phyloP scores from a whole-genome alignment of 179 eudicot genomes.

The Silene vulgaris region DNA sequence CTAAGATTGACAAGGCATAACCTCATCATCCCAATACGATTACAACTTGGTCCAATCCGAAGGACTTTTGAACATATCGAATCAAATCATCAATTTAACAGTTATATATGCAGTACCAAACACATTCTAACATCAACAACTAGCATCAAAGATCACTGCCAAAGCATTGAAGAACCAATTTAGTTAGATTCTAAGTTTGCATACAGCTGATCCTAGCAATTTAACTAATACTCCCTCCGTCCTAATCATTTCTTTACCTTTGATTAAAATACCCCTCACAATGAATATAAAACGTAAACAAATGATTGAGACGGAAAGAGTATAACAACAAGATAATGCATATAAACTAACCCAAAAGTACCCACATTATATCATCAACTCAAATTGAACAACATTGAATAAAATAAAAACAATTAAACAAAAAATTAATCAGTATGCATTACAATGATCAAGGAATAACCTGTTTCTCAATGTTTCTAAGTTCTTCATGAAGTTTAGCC shows the following conservation, averaged over 20 bases:
- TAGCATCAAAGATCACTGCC: not conserved
- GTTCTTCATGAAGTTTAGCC: slow-evolving; percentile 85
- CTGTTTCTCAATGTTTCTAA: slow-evolving; percentile 85
- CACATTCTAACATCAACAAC: slow-evolving; percentile 8
- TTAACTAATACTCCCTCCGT: not conserved
- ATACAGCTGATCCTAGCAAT: not conserved
- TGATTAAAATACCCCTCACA: too few species aligned
- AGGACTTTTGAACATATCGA: not conserved
- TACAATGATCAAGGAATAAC: slow-evolving; percentile 23
- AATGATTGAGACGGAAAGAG: too few species aligned
- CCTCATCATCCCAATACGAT: not conserved
- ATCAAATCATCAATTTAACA: not conserved
- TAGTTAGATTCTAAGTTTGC: not conserved
- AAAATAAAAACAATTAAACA: not conserved
- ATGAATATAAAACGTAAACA: too few species aligned
- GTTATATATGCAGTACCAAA: not conserved
- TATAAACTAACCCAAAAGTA: not conserved
- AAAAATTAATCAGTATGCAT: not conserved
- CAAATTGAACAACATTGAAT: not conserved
- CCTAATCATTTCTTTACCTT: too few species aligned
- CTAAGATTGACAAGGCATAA: not conserved
- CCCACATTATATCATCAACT: slow-evolving; percentile 13
- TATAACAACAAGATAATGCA: not conserved
- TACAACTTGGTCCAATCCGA: not conserved
- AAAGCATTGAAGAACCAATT: not conserved